A percentile compares a stretch with the other conserved stretches of the same genome.
phyloP scores from a whole-genome alignment of 78 protist genomes.

The Mastigamoeba balamuthi region DNA sequence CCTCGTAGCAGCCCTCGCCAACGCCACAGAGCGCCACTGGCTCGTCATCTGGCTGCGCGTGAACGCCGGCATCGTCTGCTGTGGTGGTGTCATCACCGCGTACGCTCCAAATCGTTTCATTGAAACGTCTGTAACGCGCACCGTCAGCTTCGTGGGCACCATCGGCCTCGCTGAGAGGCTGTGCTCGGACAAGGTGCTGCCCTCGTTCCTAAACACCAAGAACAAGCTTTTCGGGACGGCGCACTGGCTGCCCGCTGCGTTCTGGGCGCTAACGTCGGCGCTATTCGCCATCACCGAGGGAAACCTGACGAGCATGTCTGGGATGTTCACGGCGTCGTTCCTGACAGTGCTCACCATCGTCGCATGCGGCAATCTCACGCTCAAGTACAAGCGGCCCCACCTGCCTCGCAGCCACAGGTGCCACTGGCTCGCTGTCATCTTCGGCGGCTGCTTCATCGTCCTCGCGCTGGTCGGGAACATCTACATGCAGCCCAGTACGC shows the following conservation, averaged over 20 bases:
- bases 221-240: constrained; percentile 49
- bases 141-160: no score
- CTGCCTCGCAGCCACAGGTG: background rate
- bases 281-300: constrained; percentile 40
- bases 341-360: constrained; percentile 68
- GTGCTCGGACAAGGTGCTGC: constrained; percentile 69
- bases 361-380: constrained; percentile 60
- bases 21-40: constrained; percentile 17
- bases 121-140: no score
- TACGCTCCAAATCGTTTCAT: background rate
- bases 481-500: background rate
- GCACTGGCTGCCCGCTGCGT: constrained; percentile 48
- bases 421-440: background rate
- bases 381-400: constrained; percentile 52
- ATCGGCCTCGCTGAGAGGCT: constrained; percentile 65
- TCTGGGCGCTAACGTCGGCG: constrained; percentile 51
- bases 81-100: constrained; percentile 56
- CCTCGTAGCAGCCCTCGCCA: constrained; percentile 7
- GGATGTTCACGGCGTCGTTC: constrained; percentile 71
- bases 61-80: constrained; percentile 62
- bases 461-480: background rate
- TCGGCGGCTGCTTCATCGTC: background rate
- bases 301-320: constrained; percentile 13
- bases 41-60: constrained; percentile 35
- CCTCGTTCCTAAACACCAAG: constrained; percentile 40